Percentiles rank a stretch among this genome's conserved stretches.
These are phyloP conservation scores for Clavariopsis aquatica DNA, from an alignment of 495 filamentous ascomycete species.

Conservation along the genomic window DNA sequence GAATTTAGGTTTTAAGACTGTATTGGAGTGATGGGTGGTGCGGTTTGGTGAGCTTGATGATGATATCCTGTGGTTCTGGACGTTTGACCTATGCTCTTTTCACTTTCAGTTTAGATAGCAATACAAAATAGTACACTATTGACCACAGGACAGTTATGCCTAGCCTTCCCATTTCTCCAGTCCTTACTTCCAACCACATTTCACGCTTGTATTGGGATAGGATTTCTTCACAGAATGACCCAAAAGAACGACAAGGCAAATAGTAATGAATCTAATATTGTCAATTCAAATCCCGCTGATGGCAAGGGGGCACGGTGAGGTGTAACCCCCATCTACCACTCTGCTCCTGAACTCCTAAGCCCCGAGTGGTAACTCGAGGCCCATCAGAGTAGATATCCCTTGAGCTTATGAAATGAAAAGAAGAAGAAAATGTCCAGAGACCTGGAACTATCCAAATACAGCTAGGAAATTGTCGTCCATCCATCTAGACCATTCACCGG, in stretches of 20 bases:
- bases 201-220: too few species aligned
- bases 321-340: neutral
- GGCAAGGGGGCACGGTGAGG: too few species aligned
- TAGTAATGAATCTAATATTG: too few species aligned
- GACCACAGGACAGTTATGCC: too few species aligned
- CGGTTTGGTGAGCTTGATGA: neutral
- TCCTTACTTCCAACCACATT: too few species aligned
- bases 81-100: neutral
- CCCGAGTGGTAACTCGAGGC: neutral
- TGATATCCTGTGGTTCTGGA: constrained; percentile 11
- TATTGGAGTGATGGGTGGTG: constrained; percentile 8
- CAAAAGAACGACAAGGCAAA: too few species aligned
- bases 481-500: neutral
- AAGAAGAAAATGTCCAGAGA: neutral
- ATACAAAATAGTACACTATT: too few species aligned
- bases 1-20: neutral
- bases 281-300: too few species aligned
- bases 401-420: neutral
- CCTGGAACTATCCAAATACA: neutral
- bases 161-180: too few species aligned
- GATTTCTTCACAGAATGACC: too few species aligned
- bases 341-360: neutral
- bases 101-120: constrained; percentile 4
- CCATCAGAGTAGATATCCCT: neutral
- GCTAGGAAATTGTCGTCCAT: neutral